Evolutionary conservation across 164 flowering plant species (phyloP).

Genomic region (Magnolia changhungtana): DNA sequence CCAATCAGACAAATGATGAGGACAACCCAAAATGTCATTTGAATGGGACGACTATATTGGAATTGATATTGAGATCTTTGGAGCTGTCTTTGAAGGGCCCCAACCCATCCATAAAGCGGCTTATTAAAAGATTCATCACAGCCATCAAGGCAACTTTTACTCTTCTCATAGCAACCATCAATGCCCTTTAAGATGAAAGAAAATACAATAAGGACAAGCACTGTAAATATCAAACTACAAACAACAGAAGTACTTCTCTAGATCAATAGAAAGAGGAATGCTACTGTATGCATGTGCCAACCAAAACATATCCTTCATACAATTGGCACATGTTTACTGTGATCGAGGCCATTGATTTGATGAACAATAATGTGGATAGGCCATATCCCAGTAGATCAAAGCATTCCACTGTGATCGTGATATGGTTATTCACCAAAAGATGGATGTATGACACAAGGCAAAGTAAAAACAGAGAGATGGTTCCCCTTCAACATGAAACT

Average conservation of each 20-base stretch:
- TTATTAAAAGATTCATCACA: constrained; percentile 51
- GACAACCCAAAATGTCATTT: constrained; percentile 38
- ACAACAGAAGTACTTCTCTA: neutral
- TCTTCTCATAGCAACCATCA: constrained; percentile 56
- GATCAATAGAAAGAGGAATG: neutral
- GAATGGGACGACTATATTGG: constrained; percentile 66
- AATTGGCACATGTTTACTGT: neutral
- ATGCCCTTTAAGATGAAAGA: constrained; percentile 32
- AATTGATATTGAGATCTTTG: constrained; percentile 85
- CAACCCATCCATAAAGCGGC: constrained; percentile 78
- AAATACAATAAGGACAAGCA: constrained; percentile 23
- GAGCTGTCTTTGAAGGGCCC: constrained; percentile 71
- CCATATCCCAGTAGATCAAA: neutral
- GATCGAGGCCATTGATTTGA: neutral
- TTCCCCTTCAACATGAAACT: neutral
- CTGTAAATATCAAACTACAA: constrained; percentile 74
- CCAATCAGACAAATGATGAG: constrained; percentile 57
- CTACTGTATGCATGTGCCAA: neutral
- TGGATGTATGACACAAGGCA: neutral
- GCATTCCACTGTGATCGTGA: neutral
- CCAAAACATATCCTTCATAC: neutral
- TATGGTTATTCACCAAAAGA: neutral
- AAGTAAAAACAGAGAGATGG: neutral
- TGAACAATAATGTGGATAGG: neutral
- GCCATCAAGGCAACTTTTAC: constrained; percentile 64